Base-by-base conservation (phyloP, 2,329 filamentous ascomycete species). In the Phialocephala sp. region DNA sequence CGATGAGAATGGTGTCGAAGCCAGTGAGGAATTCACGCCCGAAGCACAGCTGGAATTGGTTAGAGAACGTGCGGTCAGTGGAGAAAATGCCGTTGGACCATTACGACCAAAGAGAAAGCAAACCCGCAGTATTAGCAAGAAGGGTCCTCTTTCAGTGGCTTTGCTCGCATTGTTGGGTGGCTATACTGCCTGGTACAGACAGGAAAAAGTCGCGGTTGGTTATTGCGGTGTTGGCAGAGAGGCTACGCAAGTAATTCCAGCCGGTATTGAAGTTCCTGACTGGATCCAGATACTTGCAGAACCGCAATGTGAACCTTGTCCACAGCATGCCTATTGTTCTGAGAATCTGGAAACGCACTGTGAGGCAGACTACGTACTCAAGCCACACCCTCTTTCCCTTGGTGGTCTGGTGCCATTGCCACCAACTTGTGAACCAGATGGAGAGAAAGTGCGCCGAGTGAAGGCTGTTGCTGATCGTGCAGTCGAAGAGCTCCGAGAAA, bases 141-240 rank as follows among this genome's bases (percentile, higher is more conserved):
- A 86, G 65, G 87, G 87, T 0, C 89, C 92, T 18, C 82, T 94
- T 2, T 87, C 88, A 76, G 86, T 93, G 6, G 82, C 97, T 1
- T 76, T 94, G 2, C 76, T 91, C 22, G 89, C 90, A 0, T 79
- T 95, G 11, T 77, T 95, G 8, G 85, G 85, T 37, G 88, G 90
- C 0, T 92, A 97, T 69, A 90, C 85, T 36, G 87, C 87, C 9
- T 95, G 94, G 86, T 99, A 94, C 81, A 85, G 94, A 58, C 92
- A 97, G 76, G 95, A 99, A 79, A 98, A 98, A 83, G 82, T 97
- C n/a, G 91, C 92, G 18, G 92, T 98, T 22, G 95, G 96, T 39
- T 99, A 97, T 76, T 99, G 95, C 76, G 93, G 94, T 14, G 86
- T 97, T 61, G 95, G 91, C 27, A 87, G 89, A 61, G 82, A 87